phyloP scores from a whole-genome alignment of 441 rosid genomes.

The Euphorbia celastroides region DNA sequence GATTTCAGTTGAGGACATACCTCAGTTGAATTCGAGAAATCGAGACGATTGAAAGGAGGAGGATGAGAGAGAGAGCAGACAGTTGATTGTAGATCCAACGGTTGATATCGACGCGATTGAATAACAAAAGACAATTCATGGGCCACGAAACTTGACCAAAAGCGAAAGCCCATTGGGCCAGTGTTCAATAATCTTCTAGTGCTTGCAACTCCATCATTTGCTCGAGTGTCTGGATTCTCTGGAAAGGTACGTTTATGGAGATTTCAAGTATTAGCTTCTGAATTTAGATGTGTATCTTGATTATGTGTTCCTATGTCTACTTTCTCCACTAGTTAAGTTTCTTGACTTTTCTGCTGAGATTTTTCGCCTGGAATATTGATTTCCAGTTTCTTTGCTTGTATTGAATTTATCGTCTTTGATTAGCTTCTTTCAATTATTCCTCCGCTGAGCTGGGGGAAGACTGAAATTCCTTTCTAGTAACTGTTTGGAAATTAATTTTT shows the following conservation, averaged over 20 bases:
- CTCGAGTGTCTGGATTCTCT: background rate
- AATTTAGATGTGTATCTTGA: background rate
- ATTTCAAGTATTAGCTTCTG: background rate
- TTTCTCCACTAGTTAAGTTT: background rate
- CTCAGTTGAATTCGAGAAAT: background rate
- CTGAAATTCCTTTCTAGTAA: background rate
- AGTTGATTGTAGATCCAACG: background rate
- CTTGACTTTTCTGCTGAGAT: background rate
- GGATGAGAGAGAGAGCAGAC: background rate
- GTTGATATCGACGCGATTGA: background rate
- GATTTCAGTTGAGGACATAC: background rate
- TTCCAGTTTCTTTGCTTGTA: background rate
- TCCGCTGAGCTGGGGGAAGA: background rate
- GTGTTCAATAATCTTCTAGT: background rate
- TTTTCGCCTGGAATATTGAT: slow-evolving; percentile 4
- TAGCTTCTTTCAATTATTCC: background rate
- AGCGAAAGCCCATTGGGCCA: background rate
- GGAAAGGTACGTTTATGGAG: slow-evolving; percentile 3
- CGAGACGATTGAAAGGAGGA: background rate
- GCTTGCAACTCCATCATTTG: no score
- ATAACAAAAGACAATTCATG: background rate
- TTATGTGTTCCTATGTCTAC: background rate
- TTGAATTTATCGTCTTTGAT: background rate
- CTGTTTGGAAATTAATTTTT: background rate
- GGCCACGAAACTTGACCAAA: background rate